Conservation (phyloP, 2,329 filamentous ascomycete genomes). For the Fusarium sp. region DNA sequence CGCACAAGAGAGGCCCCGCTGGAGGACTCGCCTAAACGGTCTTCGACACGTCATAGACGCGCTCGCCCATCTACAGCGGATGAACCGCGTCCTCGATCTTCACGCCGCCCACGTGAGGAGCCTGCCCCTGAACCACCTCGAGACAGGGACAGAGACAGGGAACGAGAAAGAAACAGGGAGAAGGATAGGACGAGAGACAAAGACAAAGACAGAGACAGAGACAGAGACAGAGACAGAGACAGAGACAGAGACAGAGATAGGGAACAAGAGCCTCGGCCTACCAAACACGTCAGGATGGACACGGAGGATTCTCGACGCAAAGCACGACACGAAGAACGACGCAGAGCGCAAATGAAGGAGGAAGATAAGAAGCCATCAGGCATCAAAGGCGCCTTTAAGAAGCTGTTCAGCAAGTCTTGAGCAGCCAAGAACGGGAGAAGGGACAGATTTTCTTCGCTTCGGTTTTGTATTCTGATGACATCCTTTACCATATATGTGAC, state of each 20-base stretch:
- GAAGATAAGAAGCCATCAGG: slow-evolving; percentile 49
- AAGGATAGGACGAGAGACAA: slow-evolving; percentile 21
- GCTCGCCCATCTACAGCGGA: slow-evolving; percentile 37
- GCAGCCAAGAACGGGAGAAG: slow-evolving; percentile 12
- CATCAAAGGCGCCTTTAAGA: slow-evolving; percentile 50
- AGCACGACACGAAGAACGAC: slow-evolving; percentile 51
- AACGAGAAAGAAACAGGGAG: slow-evolving; percentile 20
- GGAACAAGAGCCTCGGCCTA: slow-evolving; percentile 24
- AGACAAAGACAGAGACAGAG: slow-evolving; percentile 8
- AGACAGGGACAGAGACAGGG: slow-evolving; percentile 26
- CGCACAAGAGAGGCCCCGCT: slow-evolving; percentile 41
- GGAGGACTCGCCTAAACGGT: slow-evolving; percentile 51
- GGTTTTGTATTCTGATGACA: slow-evolving; percentile 40
- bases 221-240: slow-evolving; percentile 14
- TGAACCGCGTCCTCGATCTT: slow-evolving; percentile 38
- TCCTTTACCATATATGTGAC: slow-evolving; percentile 43
- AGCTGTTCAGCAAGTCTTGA: slow-evolving; percentile 46
- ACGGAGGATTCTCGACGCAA: slow-evolving; percentile 52
- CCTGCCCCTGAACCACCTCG: slow-evolving; percentile 30
- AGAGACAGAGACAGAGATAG: slow-evolving; percentile 12
- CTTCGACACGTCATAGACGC: slow-evolving; percentile 36
- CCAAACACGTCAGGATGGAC: slow-evolving; percentile 47
- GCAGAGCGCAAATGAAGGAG: slow-evolving; percentile 50
- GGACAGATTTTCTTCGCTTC: slow-evolving; percentile 30
- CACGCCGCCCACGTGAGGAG: slow-evolving; percentile 41